Conservation (phyloP, 2,329 filamentous ascomycete species). For the Amphichorda felina region DNA sequence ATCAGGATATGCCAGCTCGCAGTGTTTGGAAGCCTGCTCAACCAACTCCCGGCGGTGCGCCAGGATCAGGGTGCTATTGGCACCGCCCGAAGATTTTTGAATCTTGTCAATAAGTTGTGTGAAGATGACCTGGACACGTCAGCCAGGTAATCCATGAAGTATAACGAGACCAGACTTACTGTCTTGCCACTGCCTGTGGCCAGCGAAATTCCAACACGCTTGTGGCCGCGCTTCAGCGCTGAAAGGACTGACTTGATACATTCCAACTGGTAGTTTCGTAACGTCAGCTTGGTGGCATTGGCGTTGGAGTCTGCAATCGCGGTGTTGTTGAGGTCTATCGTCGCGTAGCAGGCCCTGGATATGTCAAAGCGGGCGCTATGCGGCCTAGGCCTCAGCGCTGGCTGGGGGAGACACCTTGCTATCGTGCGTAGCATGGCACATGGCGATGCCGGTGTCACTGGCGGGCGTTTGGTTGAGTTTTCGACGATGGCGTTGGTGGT, state of each 20-base stretch:
- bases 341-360: not conserved
- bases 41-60: conserved; percentile 89
- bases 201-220: conserved; percentile 71
- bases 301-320: too few species aligned
- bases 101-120: conserved; percentile 85
- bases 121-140: conserved; percentile 66
- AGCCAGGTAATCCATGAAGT: not conserved
- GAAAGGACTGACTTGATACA: conserved; percentile 72
- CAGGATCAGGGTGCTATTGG: conserved; percentile 74
- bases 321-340: conserved; percentile 2
- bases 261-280: conserved; percentile 83
- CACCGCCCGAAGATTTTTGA: conserved; percentile 31
- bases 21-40: conserved; percentile 85
- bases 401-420: conserved; percentile 14
- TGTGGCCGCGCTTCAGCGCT: conserved; percentile 59
- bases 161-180: conserved; percentile 28
- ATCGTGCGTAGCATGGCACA: conserved; percentile 23
- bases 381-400: conserved; percentile 1
- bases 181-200: conserved; percentile 88
- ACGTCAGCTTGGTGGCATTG: conserved; percentile 28
- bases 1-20: conserved; percentile 64
- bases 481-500: not conserved
- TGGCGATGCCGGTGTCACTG: conserved; percentile 6
- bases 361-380: not conserved
- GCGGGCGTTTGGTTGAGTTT: not conserved